These are phyloP conservation scores for Flaveria trinervia DNA, from an alignment of 129 eudicot genomes.

Conservation along the genomic window DNA sequence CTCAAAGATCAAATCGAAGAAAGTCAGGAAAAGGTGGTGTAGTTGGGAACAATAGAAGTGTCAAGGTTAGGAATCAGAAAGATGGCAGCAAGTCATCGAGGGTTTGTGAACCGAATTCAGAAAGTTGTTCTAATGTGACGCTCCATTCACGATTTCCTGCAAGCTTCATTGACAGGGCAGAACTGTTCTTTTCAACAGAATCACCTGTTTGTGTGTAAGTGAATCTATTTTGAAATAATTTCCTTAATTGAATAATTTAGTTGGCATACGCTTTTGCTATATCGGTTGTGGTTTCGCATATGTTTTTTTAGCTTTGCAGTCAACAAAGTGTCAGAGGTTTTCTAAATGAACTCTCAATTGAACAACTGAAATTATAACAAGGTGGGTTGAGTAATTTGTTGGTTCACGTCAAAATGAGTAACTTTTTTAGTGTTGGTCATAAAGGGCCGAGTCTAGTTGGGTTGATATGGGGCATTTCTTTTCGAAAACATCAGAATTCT, in stretches of 20 bases:
- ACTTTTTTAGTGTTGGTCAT: neutral
- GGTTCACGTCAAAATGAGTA: neutral
- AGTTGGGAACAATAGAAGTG: slow-evolving; percentile 41
- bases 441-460: neutral
- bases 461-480: neutral
- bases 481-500: neutral
- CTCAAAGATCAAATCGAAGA: slow-evolving; percentile 54
- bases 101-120: slow-evolving; percentile 49
- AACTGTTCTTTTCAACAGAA: slow-evolving; percentile 77
- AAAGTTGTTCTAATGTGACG: slow-evolving; percentile 53
- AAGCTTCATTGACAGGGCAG: slow-evolving; percentile 67
- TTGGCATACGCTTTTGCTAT: slow-evolving; percentile 12
- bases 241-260: slow-evolving; percentile 2
- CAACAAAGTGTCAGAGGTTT: too few relatives aligned
- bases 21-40: slow-evolving; percentile 49
- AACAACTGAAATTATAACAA: neutral
- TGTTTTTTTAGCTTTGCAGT: too few relatives aligned
- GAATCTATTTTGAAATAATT: slow-evolving; percentile 24
- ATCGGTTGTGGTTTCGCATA: neutral
- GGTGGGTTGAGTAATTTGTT: neutral
- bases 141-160: slow-evolving; percentile 73
- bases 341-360: neutral
- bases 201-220: slow-evolving; percentile 32
- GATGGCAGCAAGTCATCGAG: slow-evolving; percentile 47
- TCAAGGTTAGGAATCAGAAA: slow-evolving; percentile 53